Conservation (phyloP, 2,329 filamentous ascomycete species). For the Diplodia seriata region DNA sequence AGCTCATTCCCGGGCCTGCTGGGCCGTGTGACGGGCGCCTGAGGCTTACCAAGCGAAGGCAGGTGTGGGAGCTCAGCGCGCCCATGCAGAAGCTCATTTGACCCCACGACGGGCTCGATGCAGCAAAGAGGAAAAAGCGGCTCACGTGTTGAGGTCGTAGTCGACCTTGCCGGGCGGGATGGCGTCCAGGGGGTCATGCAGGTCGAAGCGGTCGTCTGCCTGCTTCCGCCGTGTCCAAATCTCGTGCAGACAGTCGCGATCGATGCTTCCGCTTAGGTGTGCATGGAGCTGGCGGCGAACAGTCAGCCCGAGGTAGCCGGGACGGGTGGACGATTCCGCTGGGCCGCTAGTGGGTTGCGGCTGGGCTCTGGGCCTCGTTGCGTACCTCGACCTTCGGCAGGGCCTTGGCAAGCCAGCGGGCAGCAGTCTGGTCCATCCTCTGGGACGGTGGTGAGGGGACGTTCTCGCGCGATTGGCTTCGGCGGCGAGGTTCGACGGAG, state of each 20-base stretch:
- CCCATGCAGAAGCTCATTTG: constrained; percentile 13
- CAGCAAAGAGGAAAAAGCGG: constrained; percentile 11
- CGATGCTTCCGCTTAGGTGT: constrained; percentile 81
- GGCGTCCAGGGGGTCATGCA: constrained; percentile 72
- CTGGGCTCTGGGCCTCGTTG: constrained; percentile 33
- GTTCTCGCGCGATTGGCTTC: constrained; percentile 15
- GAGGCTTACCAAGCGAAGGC: constrained; percentile 8
- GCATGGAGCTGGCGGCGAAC: constrained; percentile 70
- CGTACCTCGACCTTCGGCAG: constrained; percentile 55
- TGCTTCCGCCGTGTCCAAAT: constrained; percentile 71
- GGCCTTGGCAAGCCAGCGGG: constrained; percentile 41
- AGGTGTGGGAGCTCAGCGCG: constrained; percentile 9
- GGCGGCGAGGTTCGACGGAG: constrained; percentile 11
- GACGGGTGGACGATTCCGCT: constrained; percentile 28
- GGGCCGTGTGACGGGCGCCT: background rate
- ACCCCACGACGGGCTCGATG: background rate
- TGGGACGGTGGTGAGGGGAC: background rate
- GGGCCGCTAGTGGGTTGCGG: constrained; percentile 32
- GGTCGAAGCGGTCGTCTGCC: constrained; percentile 56
- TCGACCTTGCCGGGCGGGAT: constrained; percentile 76
- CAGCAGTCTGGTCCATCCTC: constrained; percentile 23
- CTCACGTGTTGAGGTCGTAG: constrained; percentile 72
- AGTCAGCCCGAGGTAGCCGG: constrained; percentile 39
- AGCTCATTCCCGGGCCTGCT: background rate
- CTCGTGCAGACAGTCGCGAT: constrained; percentile 72